Evolutionary conservation across 257 asterid species (phyloP), one percentile per base, ranked within the genome.

Genomic region (Knoxia roxburghii): DNA sequence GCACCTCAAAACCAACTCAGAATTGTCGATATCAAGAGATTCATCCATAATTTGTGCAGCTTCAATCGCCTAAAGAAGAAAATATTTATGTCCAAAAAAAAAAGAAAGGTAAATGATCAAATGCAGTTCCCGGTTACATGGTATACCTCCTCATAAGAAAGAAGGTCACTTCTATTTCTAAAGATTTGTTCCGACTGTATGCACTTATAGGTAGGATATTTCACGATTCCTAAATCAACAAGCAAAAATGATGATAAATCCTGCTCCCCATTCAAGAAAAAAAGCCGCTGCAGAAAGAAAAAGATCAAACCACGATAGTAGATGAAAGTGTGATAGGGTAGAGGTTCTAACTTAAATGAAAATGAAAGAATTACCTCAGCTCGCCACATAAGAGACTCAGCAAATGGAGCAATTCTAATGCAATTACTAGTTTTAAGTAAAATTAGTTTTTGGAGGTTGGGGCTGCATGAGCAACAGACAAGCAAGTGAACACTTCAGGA

Each of bases 221-320:
- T 90, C 73, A 88, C 78, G 58, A 93, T 79, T 77, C 97, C 99
- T 61, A 93, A n/a, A n/a, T n/a, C n/a, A n/a, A n/a, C n/a, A n/a
- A n/a, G n/a, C n/a, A n/a, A n/a, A n/a, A n/a, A n/a, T n/a, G 97
- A 78, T 5, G 95, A 90, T 67, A 93, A 82, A 75, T 88, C 92
- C 76, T 85, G 97, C 80, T 93, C 99, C 64, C 97, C 97, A 77
- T 90, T 93, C 71, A 90, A 88, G 81, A 93, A 93, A 85, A 93
- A 93, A 78, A 93, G 95, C 83, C 99, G 85, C 99, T 93, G 84
- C 68, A 77, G 40, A 70, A 70, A 72, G 68, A 49, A 66, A 65
- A 52, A 55, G 65, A 68, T 51, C 74, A 53, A 81, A 78, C 33
- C 40, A 58, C 40, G 39, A 27, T 11, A 24, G 57, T 30, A 46